Evolutionary conservation across 2,329 filamentous ascomycete genomes (phyloP).

Genomic region (Phaeosphaeriaceae sp.): DNA sequence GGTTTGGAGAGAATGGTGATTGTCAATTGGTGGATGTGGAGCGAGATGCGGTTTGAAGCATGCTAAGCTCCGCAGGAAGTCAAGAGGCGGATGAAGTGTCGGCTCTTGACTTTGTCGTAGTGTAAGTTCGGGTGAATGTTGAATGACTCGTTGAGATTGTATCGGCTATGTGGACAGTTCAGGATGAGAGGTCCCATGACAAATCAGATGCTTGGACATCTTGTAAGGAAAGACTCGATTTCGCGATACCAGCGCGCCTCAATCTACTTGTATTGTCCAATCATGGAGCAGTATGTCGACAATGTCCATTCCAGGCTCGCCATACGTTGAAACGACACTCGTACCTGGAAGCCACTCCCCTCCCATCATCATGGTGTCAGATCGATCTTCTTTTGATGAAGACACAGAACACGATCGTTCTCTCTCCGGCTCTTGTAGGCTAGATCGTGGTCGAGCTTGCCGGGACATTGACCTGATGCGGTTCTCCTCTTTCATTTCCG

Average conservation of each 20-base stretch:
- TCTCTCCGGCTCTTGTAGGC: too few species aligned
- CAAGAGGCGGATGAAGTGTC: neutral
- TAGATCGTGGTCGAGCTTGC: too few species aligned
- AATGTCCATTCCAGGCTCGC: slow-evolving; percentile 14
- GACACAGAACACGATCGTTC: too few species aligned
- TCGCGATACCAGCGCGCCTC: neutral
- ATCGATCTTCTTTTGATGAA: neutral
- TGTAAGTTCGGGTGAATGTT: neutral
- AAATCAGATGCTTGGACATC: neutral
- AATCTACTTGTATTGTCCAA: slow-evolving; percentile 18
- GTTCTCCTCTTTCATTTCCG: too few species aligned
- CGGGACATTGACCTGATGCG: too few species aligned
- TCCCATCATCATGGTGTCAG: neutral
- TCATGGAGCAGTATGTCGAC: slow-evolving; percentile 27
- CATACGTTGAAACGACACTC: neutral
- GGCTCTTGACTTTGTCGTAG: neutral
- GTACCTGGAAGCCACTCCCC: neutral
- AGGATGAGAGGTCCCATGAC: neutral
- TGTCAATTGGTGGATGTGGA: neutral
- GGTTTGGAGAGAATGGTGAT: neutral
- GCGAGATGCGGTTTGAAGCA: neutral
- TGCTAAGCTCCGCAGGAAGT: neutral
- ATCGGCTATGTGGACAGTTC: neutral
- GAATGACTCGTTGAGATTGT: neutral
- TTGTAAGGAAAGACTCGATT: too few species aligned